A percentile compares a stretch with the other conserved stretches of the same genome.
These are phyloP conservation scores for Eragrostis nindensis DNA, from an alignment of 176 grass and related monocot species.

Conservation along the genomic window DNA sequence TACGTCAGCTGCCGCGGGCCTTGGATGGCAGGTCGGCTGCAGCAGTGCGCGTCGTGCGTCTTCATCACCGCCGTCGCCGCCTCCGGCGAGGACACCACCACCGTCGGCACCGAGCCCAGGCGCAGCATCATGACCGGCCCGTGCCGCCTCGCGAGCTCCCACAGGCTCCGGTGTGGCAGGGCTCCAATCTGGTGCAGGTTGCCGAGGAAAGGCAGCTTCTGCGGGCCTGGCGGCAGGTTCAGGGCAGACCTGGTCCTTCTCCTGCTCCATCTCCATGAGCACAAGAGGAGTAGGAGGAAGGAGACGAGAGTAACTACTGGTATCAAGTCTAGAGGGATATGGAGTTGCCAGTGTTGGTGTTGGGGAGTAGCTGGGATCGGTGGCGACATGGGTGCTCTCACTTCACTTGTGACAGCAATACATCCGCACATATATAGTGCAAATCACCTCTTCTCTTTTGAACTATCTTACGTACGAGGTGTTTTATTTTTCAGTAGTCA, in stretches of 20 bases:
- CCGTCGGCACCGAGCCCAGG: conserved; percentile 44
- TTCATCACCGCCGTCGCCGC: conserved; percentile 46
- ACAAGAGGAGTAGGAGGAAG: not conserved
- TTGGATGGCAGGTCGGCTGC: conserved; percentile 25
- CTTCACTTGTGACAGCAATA: too few species aligned
- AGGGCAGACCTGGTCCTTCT: not conserved
- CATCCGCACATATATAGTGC: too few species aligned
- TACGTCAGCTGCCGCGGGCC: conserved; percentile 25
- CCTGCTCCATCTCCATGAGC: not conserved
- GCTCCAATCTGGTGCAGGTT: conserved; percentile 56
- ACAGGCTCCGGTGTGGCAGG: conserved; percentile 47
- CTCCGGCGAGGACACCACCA: conserved; percentile 55
- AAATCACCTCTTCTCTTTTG: too few species aligned
- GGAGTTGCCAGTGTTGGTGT: not conserved
- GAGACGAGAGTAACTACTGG: not conserved
- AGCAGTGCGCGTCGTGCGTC: conserved; percentile 56
- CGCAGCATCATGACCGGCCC: conserved; percentile 56
- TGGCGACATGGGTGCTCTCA: too few species aligned
- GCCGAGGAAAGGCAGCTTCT: conserved; percentile 39
- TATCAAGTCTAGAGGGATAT: not conserved
- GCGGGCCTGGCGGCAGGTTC: conserved; percentile 49
- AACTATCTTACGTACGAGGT: too few species aligned
- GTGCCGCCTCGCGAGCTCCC: conserved; percentile 31
- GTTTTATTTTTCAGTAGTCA: too few species aligned
- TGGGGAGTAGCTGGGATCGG: not conserved